Evolutionary conservation across 78 protist genomes (phyloP), one percentile per base, ranked within the genome.

Genomic region (Chrysochromulina parva): DNA sequence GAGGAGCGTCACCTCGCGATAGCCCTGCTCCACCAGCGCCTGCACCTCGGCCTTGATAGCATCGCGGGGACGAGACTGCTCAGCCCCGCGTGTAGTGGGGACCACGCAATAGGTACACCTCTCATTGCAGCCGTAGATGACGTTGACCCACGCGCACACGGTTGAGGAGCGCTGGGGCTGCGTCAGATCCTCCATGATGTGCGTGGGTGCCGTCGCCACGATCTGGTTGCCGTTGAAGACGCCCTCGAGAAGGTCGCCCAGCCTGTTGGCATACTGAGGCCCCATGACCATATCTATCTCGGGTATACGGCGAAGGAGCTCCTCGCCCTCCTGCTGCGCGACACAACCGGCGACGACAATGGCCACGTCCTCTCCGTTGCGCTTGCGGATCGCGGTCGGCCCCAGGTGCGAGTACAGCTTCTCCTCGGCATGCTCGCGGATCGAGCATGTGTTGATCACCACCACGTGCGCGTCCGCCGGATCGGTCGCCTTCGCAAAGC

Each of bases 81-180:
- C 92, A 17, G 48, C 3, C 10, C 92, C 92, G 62, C 92, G 87
- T 57, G 87, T 80, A 59, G 53, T 62, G 38, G 92, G 92, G 17
- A 90, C 92, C n/a, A 90, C 93, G 80, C 93, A 88, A 58, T 88
- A 88, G 13, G 91, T 52, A 58, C 93, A 90, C 50, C 88, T 71
- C 88, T 90, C 93, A 62, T 90, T 90, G 93, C 93, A 90, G 69
- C 93, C 93, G 88, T 90, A 90, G 93, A 90, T 90, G 74, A 90
- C 71, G 80, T 89, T 67, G 67, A 89, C 91, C 90, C 74, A 86
- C 71, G 76, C 80, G 90, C 59, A 53, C 58, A 67, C 78, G 16
- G 19, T 5, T 48, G 89, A 76, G 20, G 1, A 20, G 60, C 92
- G 55, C 57, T 71, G 69, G 22, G 91, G 91, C 71, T 69, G 67